These are phyloP conservation scores for Microsporum ferrugineum DNA, from an alignment of 2,329 filamentous ascomycete species.

Conservation along the genomic window DNA sequence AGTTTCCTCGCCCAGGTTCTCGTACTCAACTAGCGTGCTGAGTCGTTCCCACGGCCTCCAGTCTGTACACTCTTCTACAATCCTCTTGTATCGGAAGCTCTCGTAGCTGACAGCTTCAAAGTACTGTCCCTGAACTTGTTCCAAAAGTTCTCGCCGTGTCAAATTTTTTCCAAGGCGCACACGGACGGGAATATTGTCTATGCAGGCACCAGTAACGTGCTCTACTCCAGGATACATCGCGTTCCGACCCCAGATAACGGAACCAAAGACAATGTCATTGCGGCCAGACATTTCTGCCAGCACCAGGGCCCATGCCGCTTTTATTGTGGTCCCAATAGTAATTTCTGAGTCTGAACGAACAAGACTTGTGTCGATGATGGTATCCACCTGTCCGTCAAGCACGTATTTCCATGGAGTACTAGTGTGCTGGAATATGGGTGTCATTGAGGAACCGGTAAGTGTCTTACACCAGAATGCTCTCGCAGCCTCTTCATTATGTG, in stretches of 20 bases:
- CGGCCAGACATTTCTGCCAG: conserved; percentile 14
- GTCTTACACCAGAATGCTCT: background rate
- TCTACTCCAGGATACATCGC: conserved; percentile 30
- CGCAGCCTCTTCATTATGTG: background rate
- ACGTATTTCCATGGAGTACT: background rate
- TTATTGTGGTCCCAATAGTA: conserved; percentile 4
- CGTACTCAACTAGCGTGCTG: background rate
- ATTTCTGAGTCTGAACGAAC: background rate
- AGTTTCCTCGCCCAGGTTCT: background rate
- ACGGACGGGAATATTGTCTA: conserved; percentile 34
- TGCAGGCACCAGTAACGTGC: conserved; percentile 35
- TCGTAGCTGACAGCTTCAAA: background rate
- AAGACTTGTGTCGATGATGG: background rate
- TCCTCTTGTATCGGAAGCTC: background rate
- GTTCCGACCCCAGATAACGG: conserved; percentile 34
- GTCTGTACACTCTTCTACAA: background rate
- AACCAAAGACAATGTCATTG: conserved; percentile 34
- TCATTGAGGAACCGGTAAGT: background rate
- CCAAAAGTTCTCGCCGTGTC: background rate
- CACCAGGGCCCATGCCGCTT: conserved; percentile 9
- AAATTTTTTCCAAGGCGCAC: conserved; percentile 15
- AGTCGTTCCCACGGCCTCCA: background rate
- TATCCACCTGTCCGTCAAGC: background rate
- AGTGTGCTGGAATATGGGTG: background rate
- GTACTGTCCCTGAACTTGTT: background rate